Percentiles rank a stretch among this genome's conserved stretches.
Evolutionary conservation across 2,329 filamentous ascomycete genomes (phyloP).

Genomic region (Colletotrichum sp.): DNA sequence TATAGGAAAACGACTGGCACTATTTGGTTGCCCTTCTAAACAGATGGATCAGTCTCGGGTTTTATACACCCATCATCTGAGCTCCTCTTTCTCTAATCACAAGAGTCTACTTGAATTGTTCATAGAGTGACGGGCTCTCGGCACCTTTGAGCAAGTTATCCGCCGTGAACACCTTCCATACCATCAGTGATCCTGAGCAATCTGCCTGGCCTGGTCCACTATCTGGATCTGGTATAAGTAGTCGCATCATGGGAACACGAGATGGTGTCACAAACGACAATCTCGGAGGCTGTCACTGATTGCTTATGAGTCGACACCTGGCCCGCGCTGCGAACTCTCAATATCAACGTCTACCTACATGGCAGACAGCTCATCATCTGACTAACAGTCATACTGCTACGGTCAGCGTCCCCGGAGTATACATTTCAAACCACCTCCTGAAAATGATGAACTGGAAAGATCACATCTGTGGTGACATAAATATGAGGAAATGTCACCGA

Average conservation of each 20-base stretch:
- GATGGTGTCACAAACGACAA: too few species aligned
- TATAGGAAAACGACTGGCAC: too few species aligned
- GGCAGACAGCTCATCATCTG: too few species aligned
- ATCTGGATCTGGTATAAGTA: too few species aligned
- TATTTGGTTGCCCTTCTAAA: neutral
- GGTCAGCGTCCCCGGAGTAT: neutral
- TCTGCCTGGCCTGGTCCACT: too few species aligned
- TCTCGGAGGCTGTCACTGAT: accelerated
- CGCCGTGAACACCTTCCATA: too few species aligned
- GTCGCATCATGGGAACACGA: accelerated
- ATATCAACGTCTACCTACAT: accelerated
- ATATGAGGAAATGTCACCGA: neutral
- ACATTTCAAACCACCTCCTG: accelerated
- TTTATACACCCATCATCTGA: accelerated
- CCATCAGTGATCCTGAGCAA: too few species aligned
- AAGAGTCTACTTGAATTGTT: too few species aligned
- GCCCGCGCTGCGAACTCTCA: accelerated
- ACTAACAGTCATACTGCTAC: accelerated
- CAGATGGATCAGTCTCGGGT: accelerated
- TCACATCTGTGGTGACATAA: neutral
- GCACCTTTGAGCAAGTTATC: too few species aligned
- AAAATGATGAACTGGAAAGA: neutral
- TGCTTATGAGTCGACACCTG: neutral
- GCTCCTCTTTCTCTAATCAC: neutral
- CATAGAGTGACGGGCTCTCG: too few species aligned